These are phyloP conservation scores for Beta corolliflora DNA, from an alignment of 179 eudicot genomes.

Conservation along the genomic window DNA sequence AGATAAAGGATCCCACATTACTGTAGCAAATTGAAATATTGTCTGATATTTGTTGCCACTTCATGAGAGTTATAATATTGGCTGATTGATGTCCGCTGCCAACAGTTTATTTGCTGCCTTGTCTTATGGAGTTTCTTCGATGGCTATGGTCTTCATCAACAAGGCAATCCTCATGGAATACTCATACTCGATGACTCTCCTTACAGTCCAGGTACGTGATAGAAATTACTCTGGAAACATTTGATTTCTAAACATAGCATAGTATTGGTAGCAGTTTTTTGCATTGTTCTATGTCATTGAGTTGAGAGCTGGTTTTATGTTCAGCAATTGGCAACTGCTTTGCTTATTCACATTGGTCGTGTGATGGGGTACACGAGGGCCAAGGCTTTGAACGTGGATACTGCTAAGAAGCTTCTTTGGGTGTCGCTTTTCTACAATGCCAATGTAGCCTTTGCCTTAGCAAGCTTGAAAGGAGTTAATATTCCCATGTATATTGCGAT, in stretches of 20 bases:
- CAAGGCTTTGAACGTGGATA: conserved; percentile 58
- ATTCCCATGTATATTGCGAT: conserved; percentile 98
- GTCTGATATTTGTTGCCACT: too few relatives aligned
- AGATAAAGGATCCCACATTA: not conserved
- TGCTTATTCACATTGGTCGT: conserved; percentile 83
- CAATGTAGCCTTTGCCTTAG: conserved; percentile 95
- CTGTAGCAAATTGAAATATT: too few relatives aligned
- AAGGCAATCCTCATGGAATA: conserved; percentile 94
- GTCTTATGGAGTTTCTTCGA: conserved; percentile 92
- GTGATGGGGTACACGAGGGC: conserved; percentile 75
- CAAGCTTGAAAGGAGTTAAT: conserved; percentile 97
- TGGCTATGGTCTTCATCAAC: conserved; percentile 98
- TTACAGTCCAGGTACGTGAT: conserved; percentile 67
- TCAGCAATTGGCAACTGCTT: conserved; percentile 82
- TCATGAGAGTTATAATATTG: not conserved
- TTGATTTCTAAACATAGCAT: not conserved
- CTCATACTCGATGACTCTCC: conserved; percentile 88
- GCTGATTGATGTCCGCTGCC: not conserved
- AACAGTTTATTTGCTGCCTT: conserved; percentile 77
- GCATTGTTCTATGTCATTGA: not conserved
- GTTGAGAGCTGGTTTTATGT: conserved; percentile 1
- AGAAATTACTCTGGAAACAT: not conserved
- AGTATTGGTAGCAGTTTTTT: not conserved
- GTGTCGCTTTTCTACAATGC: conserved; percentile 97
- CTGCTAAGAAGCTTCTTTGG: conserved; percentile 81